phyloP scores from a whole-genome alignment of 2,329 filamentous ascomycete genomes.

The Metarhizium album region DNA sequence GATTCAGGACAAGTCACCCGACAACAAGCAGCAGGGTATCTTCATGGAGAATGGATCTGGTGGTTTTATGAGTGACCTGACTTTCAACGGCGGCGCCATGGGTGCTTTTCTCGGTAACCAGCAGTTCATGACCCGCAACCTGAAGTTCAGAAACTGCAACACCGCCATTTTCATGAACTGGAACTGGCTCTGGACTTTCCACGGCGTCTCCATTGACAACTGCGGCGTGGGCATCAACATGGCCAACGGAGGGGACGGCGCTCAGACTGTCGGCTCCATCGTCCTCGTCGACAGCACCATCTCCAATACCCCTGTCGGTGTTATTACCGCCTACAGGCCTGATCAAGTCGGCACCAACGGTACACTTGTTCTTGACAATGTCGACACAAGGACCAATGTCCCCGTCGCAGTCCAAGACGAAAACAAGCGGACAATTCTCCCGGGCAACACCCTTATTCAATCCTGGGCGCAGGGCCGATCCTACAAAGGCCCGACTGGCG shows the following conservation, averaged over 20 bases:
- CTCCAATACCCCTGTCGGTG: conserved; percentile 60
- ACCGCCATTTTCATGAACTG: conserved; percentile 85
- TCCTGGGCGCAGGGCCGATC: conserved; percentile 73
- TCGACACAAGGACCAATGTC: conserved; percentile 65
- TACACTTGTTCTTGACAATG: conserved; percentile 78
- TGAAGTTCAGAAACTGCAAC: conserved; percentile 71
- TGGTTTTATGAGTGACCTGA: conserved; percentile 73
- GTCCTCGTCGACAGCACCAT: conserved; percentile 74
- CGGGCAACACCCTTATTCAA: conserved; percentile 56
- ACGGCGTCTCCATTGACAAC: conserved; percentile 63
- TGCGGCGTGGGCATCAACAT: conserved; percentile 72
- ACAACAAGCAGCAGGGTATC: conserved; percentile 63
- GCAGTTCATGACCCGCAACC: conserved; percentile 76
- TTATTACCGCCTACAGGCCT: conserved; percentile 58
- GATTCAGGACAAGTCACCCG: conserved; percentile 50
- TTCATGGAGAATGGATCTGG: conserved; percentile 82
- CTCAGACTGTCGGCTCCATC: conserved; percentile 75
- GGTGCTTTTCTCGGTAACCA: conserved; percentile 77
- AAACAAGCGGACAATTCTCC: conserved; percentile 50
- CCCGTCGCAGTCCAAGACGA: conserved; percentile 52
- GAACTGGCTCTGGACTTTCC: conserved; percentile 83
- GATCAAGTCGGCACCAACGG: conserved; percentile 59
- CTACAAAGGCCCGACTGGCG: conserved; percentile 43
- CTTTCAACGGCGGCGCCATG: conserved; percentile 71
- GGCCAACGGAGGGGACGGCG: conserved; percentile 47